Conservation (phyloP, 2,329 filamentous ascomycete genomes). For the Rachicladosporium sp. region DNA sequence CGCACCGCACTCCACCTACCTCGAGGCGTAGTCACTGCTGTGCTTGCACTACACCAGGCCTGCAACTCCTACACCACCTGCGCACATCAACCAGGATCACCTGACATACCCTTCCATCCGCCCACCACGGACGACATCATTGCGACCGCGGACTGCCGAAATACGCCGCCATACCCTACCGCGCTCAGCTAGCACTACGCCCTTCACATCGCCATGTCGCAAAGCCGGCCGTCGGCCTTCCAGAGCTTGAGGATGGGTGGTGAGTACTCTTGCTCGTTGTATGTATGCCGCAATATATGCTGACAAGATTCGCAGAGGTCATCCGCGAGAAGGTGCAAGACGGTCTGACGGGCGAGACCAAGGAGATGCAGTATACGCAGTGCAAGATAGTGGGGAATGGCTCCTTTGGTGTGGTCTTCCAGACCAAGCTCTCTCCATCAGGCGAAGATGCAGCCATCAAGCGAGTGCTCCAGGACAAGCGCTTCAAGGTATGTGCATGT, state of each 20-base stretch:
- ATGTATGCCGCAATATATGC: conserved; percentile 12
- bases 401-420: conserved; percentile 96
- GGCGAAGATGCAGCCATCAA: conserved; percentile 99
- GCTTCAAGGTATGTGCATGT: conserved; percentile 68
- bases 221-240: conserved; percentile 85
- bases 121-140: too few relatives aligned
- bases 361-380: conserved; percentile 95
- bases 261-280: conserved; percentile 41
- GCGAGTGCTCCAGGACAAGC: conserved; percentile 95
- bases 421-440: conserved; percentile 95
- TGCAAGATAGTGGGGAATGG: conserved; percentile 99
- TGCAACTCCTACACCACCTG: too few relatives aligned
- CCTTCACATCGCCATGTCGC: conserved; percentile 52
- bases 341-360: conserved; percentile 89
- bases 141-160: too few relatives aligned
- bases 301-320: conserved; percentile 56
- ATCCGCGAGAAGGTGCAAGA: conserved; percentile 98
- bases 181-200: too few relatives aligned
- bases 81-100: too few relatives aligned
- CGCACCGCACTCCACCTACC: too few relatives aligned
- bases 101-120: too few relatives aligned
- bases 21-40: too few relatives aligned
- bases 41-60: too few relatives aligned
- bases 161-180: too few relatives aligned
- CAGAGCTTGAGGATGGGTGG: conserved; percentile 88